Evolutionary conservation across 73 alveolate genomes (phyloP).

Genomic region (Paramecium octaurelia): DNA sequence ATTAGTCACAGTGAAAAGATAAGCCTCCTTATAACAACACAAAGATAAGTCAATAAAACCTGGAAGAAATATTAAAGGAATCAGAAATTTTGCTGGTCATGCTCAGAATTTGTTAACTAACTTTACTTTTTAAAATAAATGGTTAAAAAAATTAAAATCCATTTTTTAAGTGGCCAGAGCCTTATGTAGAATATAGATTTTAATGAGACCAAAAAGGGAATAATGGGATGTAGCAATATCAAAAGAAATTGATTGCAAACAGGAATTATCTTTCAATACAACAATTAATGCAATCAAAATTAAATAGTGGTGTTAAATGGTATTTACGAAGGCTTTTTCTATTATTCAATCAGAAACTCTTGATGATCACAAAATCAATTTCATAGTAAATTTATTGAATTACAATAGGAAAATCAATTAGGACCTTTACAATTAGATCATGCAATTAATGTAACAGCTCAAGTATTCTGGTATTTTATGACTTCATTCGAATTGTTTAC

Average conservation of each 20-base stretch:
- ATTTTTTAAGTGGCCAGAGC: not conserved
- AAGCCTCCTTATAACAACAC: not conserved
- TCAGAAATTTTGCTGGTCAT: not conserved
- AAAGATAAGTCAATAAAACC: not conserved
- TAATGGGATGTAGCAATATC: not conserved
- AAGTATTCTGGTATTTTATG: not conserved
- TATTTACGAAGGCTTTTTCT: not conserved
- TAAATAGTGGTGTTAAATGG: slow-evolving; percentile 24
- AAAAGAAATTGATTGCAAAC: not conserved
- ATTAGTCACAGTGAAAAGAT: not conserved
- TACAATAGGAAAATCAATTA: not conserved
- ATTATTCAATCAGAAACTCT: not conserved
- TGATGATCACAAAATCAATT: not conserved
- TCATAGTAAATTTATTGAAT: not conserved
- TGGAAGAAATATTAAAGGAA: not conserved
- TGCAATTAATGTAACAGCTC: not conserved
- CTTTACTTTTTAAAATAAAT: not conserved
- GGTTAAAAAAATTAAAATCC: not conserved
- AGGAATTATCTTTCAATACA: not conserved
- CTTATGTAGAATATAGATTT: not conserved
- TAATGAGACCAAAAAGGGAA: not conserved
- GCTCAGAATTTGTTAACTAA: not conserved
- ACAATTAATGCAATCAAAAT: not conserved
- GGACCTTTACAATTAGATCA: not conserved
- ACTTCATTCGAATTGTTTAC: not conserved